These are phyloP conservation scores for Fusarium nisikadoi DNA, from an alignment of 2,329 filamentous ascomycete species.

Conservation along the genomic window DNA sequence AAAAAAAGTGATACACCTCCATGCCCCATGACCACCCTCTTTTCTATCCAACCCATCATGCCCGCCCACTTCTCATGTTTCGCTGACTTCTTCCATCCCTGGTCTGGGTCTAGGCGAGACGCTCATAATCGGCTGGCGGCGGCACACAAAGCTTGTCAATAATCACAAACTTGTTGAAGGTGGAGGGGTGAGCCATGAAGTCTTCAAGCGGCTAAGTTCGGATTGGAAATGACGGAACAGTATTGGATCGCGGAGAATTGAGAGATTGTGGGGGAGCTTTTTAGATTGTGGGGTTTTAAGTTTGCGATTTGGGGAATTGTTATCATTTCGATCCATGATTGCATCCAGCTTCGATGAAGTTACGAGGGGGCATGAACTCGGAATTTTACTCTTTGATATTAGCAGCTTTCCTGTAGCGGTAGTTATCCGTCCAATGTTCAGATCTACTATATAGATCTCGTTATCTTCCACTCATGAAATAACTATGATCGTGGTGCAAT, in stretches of 20 bases:
- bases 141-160: conserved; percentile 44
- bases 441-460: background rate
- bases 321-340: background rate
- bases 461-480: background rate
- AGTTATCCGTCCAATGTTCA: background rate
- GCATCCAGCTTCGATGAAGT: background rate
- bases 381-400: background rate
- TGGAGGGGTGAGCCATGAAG: conserved; percentile 18
- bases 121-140: conserved; percentile 44
- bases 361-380: background rate
- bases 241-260: conserved; percentile 33
- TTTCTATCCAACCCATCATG: conserved; percentile 13
- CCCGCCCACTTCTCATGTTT: conserved; percentile 18
- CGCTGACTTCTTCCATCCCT: conserved; percentile 21
- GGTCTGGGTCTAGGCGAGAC: conserved; percentile 10
- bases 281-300: conserved; percentile 30
- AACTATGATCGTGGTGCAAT: conserved; percentile 8
- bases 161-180: conserved; percentile 11
- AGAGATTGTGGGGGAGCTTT: conserved; percentile 24
- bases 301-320: conserved; percentile 6
- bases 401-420: background rate
- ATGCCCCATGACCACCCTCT: conserved; percentile 33
- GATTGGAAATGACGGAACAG: conserved; percentile 46
- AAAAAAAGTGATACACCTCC: conserved; percentile 7
- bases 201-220: conserved; percentile 45